Evolutionary conservation across 148 eudicot species (phyloP), one percentile per base, ranked within the genome.

Genomic region (Chenopodium quinoa): DNA sequence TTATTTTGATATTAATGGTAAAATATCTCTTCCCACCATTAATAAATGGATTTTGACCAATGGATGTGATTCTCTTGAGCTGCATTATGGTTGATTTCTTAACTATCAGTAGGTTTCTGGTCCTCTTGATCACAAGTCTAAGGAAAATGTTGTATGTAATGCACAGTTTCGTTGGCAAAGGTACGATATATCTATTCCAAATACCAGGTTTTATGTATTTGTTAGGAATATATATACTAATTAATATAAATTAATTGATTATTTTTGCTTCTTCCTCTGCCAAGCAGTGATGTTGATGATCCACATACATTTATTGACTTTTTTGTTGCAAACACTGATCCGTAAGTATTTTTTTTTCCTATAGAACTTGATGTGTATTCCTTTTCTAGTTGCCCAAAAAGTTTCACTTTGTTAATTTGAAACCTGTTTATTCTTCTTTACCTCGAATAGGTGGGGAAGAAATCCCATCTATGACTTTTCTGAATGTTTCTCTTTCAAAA

Each of bases 151-250:
- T 76, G 81, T 81, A 7, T 93, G 93, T 73, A 95, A 92, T 84
- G 97, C 97, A 69, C 91, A 84, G 82, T 95, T 95, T 67, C 99
- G 97, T 78, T 95, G 97, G 97, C 99, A 95, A 88, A 93, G 96
- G 99, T 93, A 77, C 40, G 34, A 9, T 58, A 40, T 48, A 40
- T 73, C 31, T 62, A 78, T 50, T 44, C 22, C 23, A 13, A 23
- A 50, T 11, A 25, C 19, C n/a, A 16, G 29, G 73, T 74, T 48
- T 44, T 62, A n/a, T 47, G 63, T n/a, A 52, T 81, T 23, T 54
- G 37, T 14, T 27, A 29, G 46, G n/a, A 70, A 12, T 32, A 25
- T 44, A 25, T 44, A 7, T 37, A 44, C 54, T 29, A n/a, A 37
- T 19, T 12, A 54, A 47, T 2, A 60, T 17, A 20, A 72, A 23